Percentiles rank a stretch among this genome's conserved stretches.
phyloP scores from a whole-genome alignment of 768 basidiomycete genomes.

The button mushroom (Agaricus bisporus) region DNA sequence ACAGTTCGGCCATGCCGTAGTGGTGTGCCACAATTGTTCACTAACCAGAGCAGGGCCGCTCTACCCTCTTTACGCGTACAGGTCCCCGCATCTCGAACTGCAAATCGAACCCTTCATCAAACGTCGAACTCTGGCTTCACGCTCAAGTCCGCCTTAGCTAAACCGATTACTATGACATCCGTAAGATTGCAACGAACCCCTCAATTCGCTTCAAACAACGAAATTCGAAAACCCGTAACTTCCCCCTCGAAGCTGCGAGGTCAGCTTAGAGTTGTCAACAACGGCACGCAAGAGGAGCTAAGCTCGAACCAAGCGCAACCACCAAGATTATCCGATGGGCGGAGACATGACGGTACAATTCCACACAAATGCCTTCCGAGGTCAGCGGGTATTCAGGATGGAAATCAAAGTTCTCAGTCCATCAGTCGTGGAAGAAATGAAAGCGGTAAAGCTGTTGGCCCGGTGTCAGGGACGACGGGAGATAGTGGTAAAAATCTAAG shows the following conservation, averaged over 20 bases:
- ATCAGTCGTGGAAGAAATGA: not conserved
- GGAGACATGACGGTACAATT: not conserved
- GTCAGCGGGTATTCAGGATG: not conserved
- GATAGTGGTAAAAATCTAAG: not conserved
- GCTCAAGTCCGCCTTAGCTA: not conserved
- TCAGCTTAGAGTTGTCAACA: not conserved
- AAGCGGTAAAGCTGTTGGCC: not conserved
- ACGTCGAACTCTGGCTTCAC: not conserved
- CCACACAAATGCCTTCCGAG: not conserved
- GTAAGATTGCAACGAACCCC: too few relatives aligned
- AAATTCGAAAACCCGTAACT: not conserved
- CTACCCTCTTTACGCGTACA: not conserved
- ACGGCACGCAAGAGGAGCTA: not conserved
- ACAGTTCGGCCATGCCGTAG: not conserved
- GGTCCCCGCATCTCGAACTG: not conserved
- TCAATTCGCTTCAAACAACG: not conserved
- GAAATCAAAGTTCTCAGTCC: not conserved
- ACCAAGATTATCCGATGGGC: not conserved
- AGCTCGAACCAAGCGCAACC: not conserved
- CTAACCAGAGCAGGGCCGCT: not conserved
- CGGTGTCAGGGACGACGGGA: constrained; percentile 3
- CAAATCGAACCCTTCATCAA: not conserved
- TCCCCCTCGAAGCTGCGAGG: not conserved
- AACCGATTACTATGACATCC: not conserved
- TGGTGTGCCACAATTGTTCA: not conserved